These are phyloP conservation scores for Spergularia azorica DNA, from an alignment of 179 eudicot species.

Conservation along the genomic window DNA sequence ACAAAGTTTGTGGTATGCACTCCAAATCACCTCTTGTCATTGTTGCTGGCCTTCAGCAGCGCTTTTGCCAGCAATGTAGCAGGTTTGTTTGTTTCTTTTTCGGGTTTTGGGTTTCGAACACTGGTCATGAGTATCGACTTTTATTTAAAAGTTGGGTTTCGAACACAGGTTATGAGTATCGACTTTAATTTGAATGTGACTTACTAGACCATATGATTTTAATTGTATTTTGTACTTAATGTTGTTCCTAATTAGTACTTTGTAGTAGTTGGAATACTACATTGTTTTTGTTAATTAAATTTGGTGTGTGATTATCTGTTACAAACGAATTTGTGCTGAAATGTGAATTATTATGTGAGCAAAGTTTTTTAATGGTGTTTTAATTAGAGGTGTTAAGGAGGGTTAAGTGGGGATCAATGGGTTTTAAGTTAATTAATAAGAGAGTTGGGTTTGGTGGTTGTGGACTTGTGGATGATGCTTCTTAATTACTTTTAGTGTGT, in stretches of 20 bases:
- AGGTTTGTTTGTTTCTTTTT: slow-evolving; percentile 36
- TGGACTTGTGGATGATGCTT: neutral
- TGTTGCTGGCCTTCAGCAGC: slow-evolving; percentile 75
- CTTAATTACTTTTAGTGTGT: neutral
- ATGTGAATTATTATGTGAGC: slow-evolving; percentile 19
- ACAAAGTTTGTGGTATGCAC: slow-evolving; percentile 85
- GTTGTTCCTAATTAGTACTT: neutral
- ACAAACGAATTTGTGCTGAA: too few relatives aligned
- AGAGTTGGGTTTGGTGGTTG: slow-evolving; percentile 19
- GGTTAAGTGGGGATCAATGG: slow-evolving; percentile 11
- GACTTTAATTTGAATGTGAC: too few relatives aligned
- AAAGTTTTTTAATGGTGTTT: neutral
- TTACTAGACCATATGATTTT: neutral
- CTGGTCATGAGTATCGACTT: too few relatives aligned
- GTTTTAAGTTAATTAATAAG: slow-evolving; percentile 10
- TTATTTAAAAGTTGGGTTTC: too few relatives aligned
- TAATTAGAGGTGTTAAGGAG: neutral
- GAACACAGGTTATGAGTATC: neutral
- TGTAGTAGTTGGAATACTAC: too few relatives aligned
- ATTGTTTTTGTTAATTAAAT: too few relatives aligned
- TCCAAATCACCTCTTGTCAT: slow-evolving; percentile 70
- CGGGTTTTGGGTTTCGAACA: neutral
- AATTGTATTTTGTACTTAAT: neutral
- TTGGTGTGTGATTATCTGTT: too few relatives aligned
- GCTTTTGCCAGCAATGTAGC: slow-evolving; percentile 99